phyloP scores from a whole-genome alignment of 495 filamentous ascomycete species.

The Rostrohypoxylon terebratum region DNA sequence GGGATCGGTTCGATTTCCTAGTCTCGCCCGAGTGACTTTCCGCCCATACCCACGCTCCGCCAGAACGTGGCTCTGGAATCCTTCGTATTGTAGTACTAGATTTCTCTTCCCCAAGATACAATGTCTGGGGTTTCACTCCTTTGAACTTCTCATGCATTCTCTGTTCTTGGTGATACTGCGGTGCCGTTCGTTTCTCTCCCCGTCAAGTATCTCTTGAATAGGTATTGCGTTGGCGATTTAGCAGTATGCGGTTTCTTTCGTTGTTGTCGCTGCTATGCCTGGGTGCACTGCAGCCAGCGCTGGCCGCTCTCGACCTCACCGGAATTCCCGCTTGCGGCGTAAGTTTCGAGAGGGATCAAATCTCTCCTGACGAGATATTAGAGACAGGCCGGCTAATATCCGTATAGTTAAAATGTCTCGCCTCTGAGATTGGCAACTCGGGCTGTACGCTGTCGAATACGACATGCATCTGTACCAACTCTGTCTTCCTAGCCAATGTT shows the following conservation, averaged over 20 bases:
- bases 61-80: conserved; percentile 3
- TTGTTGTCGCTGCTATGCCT: conserved; percentile 38
- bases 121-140: conserved; percentile 33
- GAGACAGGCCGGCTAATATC: conserved; percentile 18
- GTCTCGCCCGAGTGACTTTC: conserved; percentile 12
- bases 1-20: conserved; percentile 30
- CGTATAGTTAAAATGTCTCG: conserved; percentile 36
- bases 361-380: neutral
- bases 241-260: conserved; percentile 35
- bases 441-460: conserved; percentile 47
- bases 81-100: neutral
- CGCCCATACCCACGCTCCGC: neutral
- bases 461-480: conserved; percentile 52
- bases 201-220: conserved; percentile 7
- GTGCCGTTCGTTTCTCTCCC: conserved; percentile 36
- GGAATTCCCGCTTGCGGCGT: conserved; percentile 39
- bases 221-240: conserved; percentile 18
- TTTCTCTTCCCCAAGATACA: neutral
- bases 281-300: conserved; percentile 40
- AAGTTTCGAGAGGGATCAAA: conserved; percentile 21
- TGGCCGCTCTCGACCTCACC: conserved; percentile 37
- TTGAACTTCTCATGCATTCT: conserved; percentile 7
- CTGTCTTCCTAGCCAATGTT: conserved; percentile 39
- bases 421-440: conserved; percentile 37
- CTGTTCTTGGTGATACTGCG: conserved; percentile 14